These are phyloP conservation scores for Potentilla sterilis DNA, from an alignment of 306 rosid species.

Conservation along the genomic window DNA sequence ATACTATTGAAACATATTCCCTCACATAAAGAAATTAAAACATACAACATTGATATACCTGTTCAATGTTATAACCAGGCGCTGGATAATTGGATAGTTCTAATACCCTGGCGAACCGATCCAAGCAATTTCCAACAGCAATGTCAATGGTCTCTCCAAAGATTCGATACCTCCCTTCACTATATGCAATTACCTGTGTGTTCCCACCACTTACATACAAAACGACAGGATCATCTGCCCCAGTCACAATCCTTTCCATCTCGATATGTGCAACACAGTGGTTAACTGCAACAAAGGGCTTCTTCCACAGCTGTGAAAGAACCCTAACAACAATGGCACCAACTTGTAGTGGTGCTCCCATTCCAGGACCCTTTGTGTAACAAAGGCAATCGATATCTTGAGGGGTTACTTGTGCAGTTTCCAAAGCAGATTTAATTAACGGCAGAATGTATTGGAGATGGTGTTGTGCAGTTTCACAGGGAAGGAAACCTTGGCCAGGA, in stretches of 20 bases:
- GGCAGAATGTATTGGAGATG: constrained; percentile 81
- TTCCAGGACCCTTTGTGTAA: constrained; percentile 92
- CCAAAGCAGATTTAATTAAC: constrained; percentile 63
- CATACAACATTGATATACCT: constrained; percentile 38
- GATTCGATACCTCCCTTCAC: constrained; percentile 85
- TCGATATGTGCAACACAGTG: constrained; percentile 95
- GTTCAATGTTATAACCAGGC: constrained; percentile 91
- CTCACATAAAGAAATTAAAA: background rate
- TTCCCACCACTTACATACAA: constrained; percentile 94
- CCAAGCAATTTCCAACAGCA: constrained; percentile 96
- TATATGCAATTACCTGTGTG: constrained; percentile 90
- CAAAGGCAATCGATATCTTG: constrained; percentile 82
- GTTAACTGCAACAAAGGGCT: constrained; percentile 86
- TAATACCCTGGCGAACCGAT: constrained; percentile 81
- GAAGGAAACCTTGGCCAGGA: constrained; percentile 94
- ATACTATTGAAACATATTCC: background rate
- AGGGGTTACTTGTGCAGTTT: constrained; percentile 55
- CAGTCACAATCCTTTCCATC: constrained; percentile 94
- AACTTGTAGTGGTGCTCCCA: constrained; percentile 93
- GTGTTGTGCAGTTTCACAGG: constrained; percentile 93
- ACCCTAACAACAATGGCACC: constrained; percentile 76
- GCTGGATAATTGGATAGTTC: constrained; percentile 83
- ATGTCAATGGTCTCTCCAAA: constrained; percentile 95
- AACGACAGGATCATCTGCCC: constrained; percentile 90
- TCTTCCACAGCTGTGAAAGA: constrained; percentile 83